phyloP scores from a whole-genome alignment of 2,329 filamentous ascomycete species.

The Cryphonectria japonica region DNA sequence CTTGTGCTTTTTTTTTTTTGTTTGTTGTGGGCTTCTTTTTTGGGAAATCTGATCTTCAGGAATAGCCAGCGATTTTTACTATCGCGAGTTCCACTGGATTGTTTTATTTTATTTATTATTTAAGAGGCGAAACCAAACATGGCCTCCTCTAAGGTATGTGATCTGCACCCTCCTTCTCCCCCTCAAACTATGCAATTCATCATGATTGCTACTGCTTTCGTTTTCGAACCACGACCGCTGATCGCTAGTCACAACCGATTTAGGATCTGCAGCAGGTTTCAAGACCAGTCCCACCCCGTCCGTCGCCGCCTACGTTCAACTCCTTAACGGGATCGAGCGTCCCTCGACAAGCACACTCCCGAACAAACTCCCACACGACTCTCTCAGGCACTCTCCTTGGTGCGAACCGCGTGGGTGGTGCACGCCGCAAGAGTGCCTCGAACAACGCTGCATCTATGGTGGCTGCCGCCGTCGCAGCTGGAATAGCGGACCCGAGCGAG shows the following conservation, averaged over 20 bases:
- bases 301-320: constrained; percentile 58
- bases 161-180: constrained; percentile 26
- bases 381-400: constrained; percentile 77
- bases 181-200: constrained; percentile 22
- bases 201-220: constrained; percentile 35
- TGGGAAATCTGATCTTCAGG: constrained; percentile 13
- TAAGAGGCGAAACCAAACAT: constrained; percentile 49
- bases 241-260: constrained; percentile 38
- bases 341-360: constrained; percentile 66
- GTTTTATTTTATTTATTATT: neutral
- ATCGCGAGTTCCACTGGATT: constrained; percentile 35
- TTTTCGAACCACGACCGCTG: constrained; percentile 41
- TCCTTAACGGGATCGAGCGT: constrained; percentile 61
- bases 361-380: constrained; percentile 81
- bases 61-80: constrained; percentile 24
- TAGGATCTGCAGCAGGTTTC: constrained; percentile 69
- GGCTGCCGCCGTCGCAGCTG: constrained; percentile 72
- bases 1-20: constrained; percentile 22
- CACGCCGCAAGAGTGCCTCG: constrained; percentile 91
- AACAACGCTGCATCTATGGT: constrained; percentile 73
- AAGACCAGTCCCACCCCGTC: constrained; percentile 68
- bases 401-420: constrained; percentile 74
- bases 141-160: constrained; percentile 64
- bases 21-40: constrained; percentile 20
- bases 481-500: constrained; percentile 44